Conservation (phyloP, 2,329 filamentous ascomycete genomes). For the Alternaria sp. region DNA sequence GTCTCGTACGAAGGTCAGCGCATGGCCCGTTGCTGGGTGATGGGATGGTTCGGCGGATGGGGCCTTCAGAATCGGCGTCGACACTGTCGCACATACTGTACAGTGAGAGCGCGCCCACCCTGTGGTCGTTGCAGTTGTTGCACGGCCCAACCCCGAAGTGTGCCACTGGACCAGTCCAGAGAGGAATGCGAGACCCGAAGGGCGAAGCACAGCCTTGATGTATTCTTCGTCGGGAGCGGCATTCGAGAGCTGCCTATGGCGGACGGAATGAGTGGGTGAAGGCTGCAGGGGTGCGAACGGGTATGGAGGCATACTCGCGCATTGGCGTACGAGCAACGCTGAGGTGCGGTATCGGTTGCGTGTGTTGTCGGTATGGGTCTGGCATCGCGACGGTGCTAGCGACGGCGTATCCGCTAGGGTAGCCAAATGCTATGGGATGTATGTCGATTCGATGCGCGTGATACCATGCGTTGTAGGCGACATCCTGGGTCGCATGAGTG, state of each 20-base stretch:
- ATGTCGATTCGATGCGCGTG: no score
- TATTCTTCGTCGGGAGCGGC: not conserved
- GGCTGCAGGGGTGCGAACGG: not conserved
- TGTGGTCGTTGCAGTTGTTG: not conserved
- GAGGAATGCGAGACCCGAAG: not conserved
- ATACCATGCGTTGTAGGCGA: no score
- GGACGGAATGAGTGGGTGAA: not conserved
- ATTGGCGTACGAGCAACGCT: not conserved
- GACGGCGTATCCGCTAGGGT: not conserved
- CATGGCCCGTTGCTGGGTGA: not conserved
- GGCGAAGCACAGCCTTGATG: not conserved
- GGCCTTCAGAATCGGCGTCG: no score
- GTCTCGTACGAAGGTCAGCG: not conserved
- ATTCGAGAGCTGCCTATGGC: not conserved
- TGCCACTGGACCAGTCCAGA: not conserved
- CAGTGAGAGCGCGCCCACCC: no score
- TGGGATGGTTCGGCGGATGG: not conserved
- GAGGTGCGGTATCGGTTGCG: not conserved
- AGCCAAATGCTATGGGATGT: not conserved
- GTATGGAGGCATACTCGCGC: not conserved
- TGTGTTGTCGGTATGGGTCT: not conserved
- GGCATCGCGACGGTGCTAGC: not conserved
- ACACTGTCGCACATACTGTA: no score
- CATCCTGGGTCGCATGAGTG: not conserved
- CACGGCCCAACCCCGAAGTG: not conserved